Evolutionary conservation across 345 rosid genomes (phyloP).

Genomic region (Hibiscus mutabilis): DNA sequence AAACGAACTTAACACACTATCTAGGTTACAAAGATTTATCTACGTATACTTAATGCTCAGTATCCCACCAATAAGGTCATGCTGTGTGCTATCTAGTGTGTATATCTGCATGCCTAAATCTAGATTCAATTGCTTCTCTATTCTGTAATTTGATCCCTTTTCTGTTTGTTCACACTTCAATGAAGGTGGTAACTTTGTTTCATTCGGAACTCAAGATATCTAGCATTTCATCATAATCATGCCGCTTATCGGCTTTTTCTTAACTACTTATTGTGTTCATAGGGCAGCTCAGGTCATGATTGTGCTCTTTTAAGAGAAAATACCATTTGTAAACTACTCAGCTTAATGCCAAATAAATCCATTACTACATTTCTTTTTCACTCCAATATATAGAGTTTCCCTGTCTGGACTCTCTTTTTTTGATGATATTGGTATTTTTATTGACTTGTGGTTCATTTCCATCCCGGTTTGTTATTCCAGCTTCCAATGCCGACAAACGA

Average conservation of each 20-base stretch:
- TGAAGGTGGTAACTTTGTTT: background rate
- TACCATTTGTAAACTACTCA: background rate
- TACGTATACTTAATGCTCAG: background rate
- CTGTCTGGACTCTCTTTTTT: background rate
- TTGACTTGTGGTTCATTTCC: background rate
- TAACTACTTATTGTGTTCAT: background rate
- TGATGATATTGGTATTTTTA: background rate
- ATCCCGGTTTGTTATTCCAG: slow-evolving; percentile 23
- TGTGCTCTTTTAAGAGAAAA: background rate
- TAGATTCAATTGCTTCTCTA: background rate
- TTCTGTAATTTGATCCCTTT: background rate
- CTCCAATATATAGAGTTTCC: background rate
- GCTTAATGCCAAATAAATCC: background rate
- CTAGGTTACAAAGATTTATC: background rate
- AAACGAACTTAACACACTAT: background rate
- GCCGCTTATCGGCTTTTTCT: background rate
- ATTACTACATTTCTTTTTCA: background rate
- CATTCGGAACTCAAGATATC: background rate
- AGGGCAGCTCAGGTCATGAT: background rate
- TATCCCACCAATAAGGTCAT: background rate
- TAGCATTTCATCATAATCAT: background rate
- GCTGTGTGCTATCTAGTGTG: background rate
- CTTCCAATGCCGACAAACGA: slow-evolving; percentile 29
- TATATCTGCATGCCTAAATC: background rate
- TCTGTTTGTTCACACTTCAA: background rate